Base-by-base conservation (phyloP, 192 early-diverging fungal genomes). In the Oehlia diaphana region DNA sequence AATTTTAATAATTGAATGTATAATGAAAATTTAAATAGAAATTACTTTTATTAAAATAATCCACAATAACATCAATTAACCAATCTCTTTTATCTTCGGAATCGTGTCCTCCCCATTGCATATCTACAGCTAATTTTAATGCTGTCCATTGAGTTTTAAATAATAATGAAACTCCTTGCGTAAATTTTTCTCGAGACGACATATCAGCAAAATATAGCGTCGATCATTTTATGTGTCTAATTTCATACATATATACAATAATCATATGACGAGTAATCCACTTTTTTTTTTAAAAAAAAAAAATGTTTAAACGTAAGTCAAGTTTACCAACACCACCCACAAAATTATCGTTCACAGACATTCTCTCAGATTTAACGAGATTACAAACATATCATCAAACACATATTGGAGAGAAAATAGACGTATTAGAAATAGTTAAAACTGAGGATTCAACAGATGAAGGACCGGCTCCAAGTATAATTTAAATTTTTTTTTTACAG, bases 51-150 rank as follows among this genome's bases (percentile, higher is more conserved):
- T 87, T 86, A 84, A 93, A 93, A 74, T 90, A 86, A 58, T 91
- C 89, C 16, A 90, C 86, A 37, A 94, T 84, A 49, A 88, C 84
- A 73, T 90, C 89, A 9, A 92, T 85, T 81, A 94, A 85, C 86
- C 88, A 87, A 23, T 90, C 91, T 62, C 91, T 86, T 83, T 94
- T 94, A n/a, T 89, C 90, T n/a, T 53, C 79, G 9, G 90, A 89
- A 35, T 90, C 87, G 8, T 81, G 82, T 58, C 92, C 93, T 66
- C 93, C 93, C 93, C 93, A 94, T 62, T 87, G 87, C 72, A 90
- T 86, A 47, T 92, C 86, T 2, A 94, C 91, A 2, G 93, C 93
- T 23, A 94, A 78, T 76, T 88, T 90, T 39, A 94, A 83, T 23
- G 93, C 93, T 19, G 92, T 92, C 93, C 93, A 94, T 58, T 58